These are phyloP conservation scores for Verticillium nonalfalfae DNA, from an alignment of 2,329 filamentous ascomycete species.

Conservation along the genomic window DNA sequence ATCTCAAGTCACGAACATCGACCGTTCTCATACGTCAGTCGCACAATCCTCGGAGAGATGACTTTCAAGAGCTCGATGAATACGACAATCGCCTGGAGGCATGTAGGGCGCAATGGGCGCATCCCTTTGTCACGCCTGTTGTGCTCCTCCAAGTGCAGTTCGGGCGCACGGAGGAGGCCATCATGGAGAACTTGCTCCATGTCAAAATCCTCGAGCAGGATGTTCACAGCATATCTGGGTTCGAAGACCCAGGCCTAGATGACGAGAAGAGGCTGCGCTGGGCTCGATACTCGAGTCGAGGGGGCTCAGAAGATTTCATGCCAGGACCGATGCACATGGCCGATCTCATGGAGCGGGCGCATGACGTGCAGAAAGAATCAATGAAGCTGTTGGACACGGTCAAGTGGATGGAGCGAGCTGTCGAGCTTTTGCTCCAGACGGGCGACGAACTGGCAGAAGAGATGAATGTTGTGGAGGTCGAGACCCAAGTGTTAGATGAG, in stretches of 20 bases:
- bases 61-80: constrained; percentile 35
- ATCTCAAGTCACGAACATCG: constrained; percentile 27
- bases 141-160: constrained; percentile 40
- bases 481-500: constrained; percentile 10
- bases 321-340: constrained; percentile 34
- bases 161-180: constrained; percentile 56
- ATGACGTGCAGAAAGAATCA: constrained; percentile 36
- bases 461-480: constrained; percentile 10
- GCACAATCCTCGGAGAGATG: constrained; percentile 32
- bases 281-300: constrained; percentile 7
- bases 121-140: constrained; percentile 36
- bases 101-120: constrained; percentile 36
- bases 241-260: constrained; percentile 20
- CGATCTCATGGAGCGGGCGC: constrained; percentile 39
- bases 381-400: constrained; percentile 39
- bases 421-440: constrained; percentile 34
- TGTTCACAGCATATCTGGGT: constrained; percentile 35
- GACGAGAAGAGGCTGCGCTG: constrained; percentile 15
- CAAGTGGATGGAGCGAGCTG: constrained; percentile 38
- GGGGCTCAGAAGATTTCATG: neutral
- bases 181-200: constrained; percentile 90
- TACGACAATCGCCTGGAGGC: constrained; percentile 38
- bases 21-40: constrained; percentile 36
- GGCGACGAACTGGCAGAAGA: constrained; percentile 34
- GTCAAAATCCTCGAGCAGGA: constrained; percentile 46